These are phyloP conservation scores for Sporothrix mexicana DNA, from an alignment of 2,329 filamentous ascomycete species.

Conservation along the genomic window DNA sequence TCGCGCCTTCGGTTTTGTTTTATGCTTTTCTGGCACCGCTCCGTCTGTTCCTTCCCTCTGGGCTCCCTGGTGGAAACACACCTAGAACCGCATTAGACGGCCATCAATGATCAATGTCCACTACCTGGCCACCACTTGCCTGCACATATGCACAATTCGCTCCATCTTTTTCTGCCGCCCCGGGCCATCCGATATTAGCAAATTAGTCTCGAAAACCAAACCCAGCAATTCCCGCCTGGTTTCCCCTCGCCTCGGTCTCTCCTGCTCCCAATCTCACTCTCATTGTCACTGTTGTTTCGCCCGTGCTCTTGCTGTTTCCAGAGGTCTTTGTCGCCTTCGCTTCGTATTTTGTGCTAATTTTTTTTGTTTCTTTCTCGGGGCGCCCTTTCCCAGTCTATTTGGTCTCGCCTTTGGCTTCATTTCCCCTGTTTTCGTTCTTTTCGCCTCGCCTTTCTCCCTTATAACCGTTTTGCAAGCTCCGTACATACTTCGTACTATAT, in stretches of 20 bases:
- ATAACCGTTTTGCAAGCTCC: background rate
- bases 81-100: background rate
- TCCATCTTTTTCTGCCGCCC: conserved; percentile 29
- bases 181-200: conserved; percentile 38
- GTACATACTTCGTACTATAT: background rate
- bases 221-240: conserved; percentile 32
- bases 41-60: background rate
- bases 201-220: conserved; percentile 33
- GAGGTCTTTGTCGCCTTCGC: conserved; percentile 3
- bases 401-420: background rate
- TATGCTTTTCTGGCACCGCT: background rate
- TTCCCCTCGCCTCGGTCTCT: conserved; percentile 28
- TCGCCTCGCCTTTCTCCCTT: background rate
- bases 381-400: conserved; percentile 2
- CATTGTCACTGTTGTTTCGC: conserved; percentile 26
- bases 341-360: background rate
- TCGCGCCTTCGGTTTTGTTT: conserved; percentile 23
- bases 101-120: background rate
- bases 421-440: background rate
- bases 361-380: background rate
- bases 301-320: conserved; percentile 8
- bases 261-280: conserved; percentile 21
- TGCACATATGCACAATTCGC: background rate
- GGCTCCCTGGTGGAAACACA: background rate
- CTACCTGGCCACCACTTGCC: background rate